A percentile compares a stretch with the other conserved stretches of the same genome.
Evolutionary conservation across 2,329 filamentous ascomycete genomes (phyloP).

Genomic region (Colletotrichum lentis): DNA sequence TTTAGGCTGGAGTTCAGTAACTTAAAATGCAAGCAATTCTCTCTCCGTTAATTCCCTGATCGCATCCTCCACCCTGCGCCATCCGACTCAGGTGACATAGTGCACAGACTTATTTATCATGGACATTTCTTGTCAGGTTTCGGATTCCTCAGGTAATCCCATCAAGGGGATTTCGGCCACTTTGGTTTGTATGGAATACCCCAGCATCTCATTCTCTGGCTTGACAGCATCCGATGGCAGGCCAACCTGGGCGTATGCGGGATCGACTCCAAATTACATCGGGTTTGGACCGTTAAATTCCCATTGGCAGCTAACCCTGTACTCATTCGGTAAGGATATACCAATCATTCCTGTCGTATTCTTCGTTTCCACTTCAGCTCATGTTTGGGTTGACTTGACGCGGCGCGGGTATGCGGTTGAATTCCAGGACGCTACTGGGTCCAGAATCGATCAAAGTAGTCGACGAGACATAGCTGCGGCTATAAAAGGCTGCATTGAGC

Average conservation of each 20-base stretch:
- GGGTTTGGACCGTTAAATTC: background rate
- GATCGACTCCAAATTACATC: background rate
- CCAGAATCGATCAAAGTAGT: background rate
- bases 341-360: no score
- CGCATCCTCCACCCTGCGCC: background rate
- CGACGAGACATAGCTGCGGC: background rate
- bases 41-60: background rate
- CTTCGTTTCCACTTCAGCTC: no score
- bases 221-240: background rate
- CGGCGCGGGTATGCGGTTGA: background rate
- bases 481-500: background rate
- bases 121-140: background rate
- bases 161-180: background rate
- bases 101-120: background rate
- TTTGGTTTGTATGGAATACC: background rate
- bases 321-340: background rate
- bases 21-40: background rate
- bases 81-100: no score
- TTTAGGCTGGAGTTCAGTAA: no score
- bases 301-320: background rate
- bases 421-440: background rate
- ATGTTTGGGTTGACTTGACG: background rate
- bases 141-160: background rate
- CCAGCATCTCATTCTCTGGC: no score
- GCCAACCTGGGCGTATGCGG: background rate